Base-by-base conservation (phyloP, 129 eudicot species). In the Arctium lappa region DNA sequence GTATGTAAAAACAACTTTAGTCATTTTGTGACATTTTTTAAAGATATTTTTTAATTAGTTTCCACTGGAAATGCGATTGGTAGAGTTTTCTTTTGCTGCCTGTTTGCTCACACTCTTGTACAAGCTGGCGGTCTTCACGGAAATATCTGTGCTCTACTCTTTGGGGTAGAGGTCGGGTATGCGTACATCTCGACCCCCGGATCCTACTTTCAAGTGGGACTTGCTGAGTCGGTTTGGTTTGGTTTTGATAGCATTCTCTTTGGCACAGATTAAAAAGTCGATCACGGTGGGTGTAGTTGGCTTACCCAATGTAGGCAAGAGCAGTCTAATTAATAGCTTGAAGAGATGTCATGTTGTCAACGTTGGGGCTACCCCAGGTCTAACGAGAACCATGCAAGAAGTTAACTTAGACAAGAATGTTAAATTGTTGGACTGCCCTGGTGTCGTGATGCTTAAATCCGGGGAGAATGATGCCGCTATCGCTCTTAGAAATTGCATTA, bases 291-390 rank as follows among this genome's bases (percentile, higher is more conserved):
- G 99, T 8, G 86, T 96, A 77, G 92, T 95, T 44, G 99, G 98
- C 11, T 86, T 95, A 72, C 99, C 99, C 8, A 95, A 95, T 78
- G 99, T 95, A 50, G 99, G 99, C 36, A 95, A 95, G 90, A 95
- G 99, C 90, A 95, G 99, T 85, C 84, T 95, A 63, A 95, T 95
- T n/a, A 95, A 95, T 80, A 95, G 99, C 82, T 88, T 95, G 86
- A 95, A 93, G 80, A 90, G 99, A 79, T 90, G 91, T 40, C 99
- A 91, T 53, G 99, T 87, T 30, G 99, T 90, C 81, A 89, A 90
- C 75, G 99, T 89, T 44, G 97, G 99, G 42, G 95, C 98, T 11
- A 95, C 98, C 38, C 99, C 99, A 9, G 99, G 99, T 63, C 86
- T 95, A 42, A 95, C 99, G 53, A 93, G 89, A 84, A 89, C 95